phyloP scores from a whole-genome alignment of 768 basidiomycete species.

The Macrolepiota dolichaula region DNA sequence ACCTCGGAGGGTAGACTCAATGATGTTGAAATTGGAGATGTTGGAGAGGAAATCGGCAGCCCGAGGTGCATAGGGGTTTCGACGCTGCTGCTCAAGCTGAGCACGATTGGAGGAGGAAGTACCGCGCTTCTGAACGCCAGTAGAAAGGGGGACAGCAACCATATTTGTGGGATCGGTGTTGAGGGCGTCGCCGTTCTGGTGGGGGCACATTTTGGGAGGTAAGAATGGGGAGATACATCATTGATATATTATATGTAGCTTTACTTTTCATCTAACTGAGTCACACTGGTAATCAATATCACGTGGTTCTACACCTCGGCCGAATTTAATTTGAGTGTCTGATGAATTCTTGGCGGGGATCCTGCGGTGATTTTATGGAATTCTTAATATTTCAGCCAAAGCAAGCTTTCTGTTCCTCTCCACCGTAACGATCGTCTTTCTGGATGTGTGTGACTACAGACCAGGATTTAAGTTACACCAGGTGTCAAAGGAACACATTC shows the following conservation, averaged over 20 bases:
- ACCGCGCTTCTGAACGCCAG: slow-evolving; percentile 40
- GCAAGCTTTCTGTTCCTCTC: too few relatives aligned
- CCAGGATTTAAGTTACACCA: too few relatives aligned
- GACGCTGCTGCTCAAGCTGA: slow-evolving; percentile 34
- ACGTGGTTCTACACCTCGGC: slow-evolving; percentile 1
- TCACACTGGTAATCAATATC: slow-evolving; percentile 1
- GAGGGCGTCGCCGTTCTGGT: slow-evolving; percentile 46
- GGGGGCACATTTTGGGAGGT: slow-evolving; percentile 57
- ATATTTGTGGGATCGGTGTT: slow-evolving; percentile 53
- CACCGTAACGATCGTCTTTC: too few relatives aligned
- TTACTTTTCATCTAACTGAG: background rate
- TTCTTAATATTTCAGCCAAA: background rate
- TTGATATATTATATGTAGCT: background rate
- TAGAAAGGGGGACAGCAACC: slow-evolving; percentile 65
- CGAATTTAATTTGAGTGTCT: too few relatives aligned
- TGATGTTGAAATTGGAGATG: slow-evolving; percentile 91
- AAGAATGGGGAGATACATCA: slow-evolving; percentile 7
- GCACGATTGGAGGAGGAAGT: slow-evolving; percentile 33
- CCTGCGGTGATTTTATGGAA: background rate
- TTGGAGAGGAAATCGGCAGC: slow-evolving; percentile 92
- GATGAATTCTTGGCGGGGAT: background rate
- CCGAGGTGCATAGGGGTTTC: slow-evolving; percentile 87
- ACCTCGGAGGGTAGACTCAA: slow-evolving; percentile 96
- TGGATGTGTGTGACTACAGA: too few relatives aligned
- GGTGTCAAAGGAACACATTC: too few relatives aligned